Evolutionary conservation across 2,329 filamentous ascomycete genomes (phyloP), one percentile per base, ranked within the genome.

Genomic region (Diaporthe sp.): DNA sequence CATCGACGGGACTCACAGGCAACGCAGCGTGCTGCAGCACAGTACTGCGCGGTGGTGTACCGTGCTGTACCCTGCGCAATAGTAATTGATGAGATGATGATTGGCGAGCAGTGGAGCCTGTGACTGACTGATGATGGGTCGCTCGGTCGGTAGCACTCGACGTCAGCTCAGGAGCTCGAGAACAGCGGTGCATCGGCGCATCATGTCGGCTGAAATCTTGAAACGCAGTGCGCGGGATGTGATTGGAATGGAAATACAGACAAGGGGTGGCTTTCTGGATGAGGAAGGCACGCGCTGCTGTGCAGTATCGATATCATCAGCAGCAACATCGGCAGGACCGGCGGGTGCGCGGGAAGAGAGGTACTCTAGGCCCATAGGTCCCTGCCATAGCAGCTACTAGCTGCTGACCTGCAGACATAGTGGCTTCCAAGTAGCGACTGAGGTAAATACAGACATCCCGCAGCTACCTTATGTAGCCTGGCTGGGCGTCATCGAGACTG

Each of bases 161-260:
- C 57, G 58, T 65, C 31, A 63, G 31, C 44, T 53, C 70, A 49
- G 55, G 58, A 61, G 44, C 34, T 49, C 44, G 58, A 51, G 57
- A 47, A 61, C 65, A 22, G 37, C 39, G 53, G 53, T 65, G 47
- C 57, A 25, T 17, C 49, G 73, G 68, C 60, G 73, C 67, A 65
- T 65, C 67, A 72, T 63, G 73, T 75, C 55, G 67, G 51, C 42
- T 65, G 68, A 71, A 65, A 58, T 65, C 68, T 65, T 75, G 73
- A 75, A 75, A 75, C 73, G 49, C 73, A 71, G 49, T 47, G 67
- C 71, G 39, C 68, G 65, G 73, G 47, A 55, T 55, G 44, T 65
- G 60, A 68, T 72, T 71, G 53, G 44, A 47, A 55, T 37, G 37
- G n/a, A 65, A 53, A 22, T 39, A 28, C 31, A 42, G 31, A 58